Evolutionary conservation across 352 stramenopile genomes (phyloP).

Genomic region (Chrysophaeum taylorii): DNA sequence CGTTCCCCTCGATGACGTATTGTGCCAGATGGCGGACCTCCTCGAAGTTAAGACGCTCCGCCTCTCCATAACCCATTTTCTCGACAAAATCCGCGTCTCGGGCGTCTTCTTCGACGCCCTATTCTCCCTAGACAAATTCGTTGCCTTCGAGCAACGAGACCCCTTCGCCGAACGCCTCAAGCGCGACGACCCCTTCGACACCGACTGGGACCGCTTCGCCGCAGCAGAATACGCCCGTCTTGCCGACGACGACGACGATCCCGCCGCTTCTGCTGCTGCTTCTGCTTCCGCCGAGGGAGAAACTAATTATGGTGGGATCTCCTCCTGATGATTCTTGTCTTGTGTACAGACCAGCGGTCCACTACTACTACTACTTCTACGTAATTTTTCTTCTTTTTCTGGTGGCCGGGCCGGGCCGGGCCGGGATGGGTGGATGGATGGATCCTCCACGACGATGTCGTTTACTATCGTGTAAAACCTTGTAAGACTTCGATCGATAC

Average conservation of each 20-base stretch:
- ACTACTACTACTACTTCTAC: no score
- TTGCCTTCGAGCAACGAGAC: slow-evolving; percentile 95
- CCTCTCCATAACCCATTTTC: slow-evolving; percentile 5
- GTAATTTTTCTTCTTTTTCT: no score
- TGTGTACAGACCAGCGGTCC: no score
- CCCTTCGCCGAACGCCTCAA: slow-evolving; percentile 89
- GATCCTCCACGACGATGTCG: no score
- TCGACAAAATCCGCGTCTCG: slow-evolving; percentile 59
- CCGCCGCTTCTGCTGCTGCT: no score
- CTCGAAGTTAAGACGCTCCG: slow-evolving; percentile 42
- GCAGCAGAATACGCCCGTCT: slow-evolving; percentile 89
- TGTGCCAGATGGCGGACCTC: slow-evolving; percentile 95
- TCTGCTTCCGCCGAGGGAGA: no score
- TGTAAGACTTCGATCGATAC: no score
- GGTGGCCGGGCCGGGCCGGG: no score
- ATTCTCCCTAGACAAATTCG: slow-evolving; percentile 99
- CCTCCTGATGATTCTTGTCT: no score
- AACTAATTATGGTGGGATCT: no score
- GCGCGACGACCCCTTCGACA: slow-evolving; percentile 68
- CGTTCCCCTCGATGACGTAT: slow-evolving; percentile 92
- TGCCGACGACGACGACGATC: slow-evolving; percentile 93
- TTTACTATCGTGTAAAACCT: no score
- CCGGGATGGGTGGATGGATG: no score
- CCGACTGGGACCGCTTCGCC: slow-evolving; percentile 94
- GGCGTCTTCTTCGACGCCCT: slow-evolving; percentile 96